A percentile compares a stretch with the other conserved stretches of the same genome.
These are phyloP conservation scores for Euphorbia neoarborescens DNA, from an alignment of 441 rosid genomes.

Conservation along the genomic window DNA sequence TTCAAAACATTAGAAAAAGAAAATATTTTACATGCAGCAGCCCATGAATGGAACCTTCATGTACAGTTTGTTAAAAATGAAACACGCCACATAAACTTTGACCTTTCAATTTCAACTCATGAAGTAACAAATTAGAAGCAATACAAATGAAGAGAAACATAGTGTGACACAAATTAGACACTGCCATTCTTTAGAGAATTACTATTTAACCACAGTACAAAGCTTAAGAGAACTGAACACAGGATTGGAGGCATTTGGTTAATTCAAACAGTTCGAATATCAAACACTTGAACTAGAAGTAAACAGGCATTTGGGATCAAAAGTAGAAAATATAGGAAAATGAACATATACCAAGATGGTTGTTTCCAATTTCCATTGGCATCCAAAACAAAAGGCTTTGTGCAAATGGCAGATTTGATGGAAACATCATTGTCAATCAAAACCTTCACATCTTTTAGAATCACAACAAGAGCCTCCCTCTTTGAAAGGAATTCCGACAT, in stretches of 20 bases:
- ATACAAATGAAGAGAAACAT: not conserved
- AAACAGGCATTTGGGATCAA: constrained; percentile 10
- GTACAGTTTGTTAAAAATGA: not conserved
- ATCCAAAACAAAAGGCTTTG: constrained; percentile 71
- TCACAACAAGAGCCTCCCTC: constrained; percentile 57
- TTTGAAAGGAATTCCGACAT: constrained; percentile 77
- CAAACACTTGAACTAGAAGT: constrained; percentile 10
- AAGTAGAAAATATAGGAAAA: not conserved
- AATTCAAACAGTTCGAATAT: constrained; percentile 5
- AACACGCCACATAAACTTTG: not conserved
- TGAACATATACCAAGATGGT: constrained; percentile 63
- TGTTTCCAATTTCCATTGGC: constrained; percentile 89
- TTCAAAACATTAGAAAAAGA: not conserved
- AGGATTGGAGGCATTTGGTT: not conserved
- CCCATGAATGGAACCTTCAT: not conserved
- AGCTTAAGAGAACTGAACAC: not conserved
- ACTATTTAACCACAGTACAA: constrained; percentile 2
- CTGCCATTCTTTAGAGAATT: not conserved
- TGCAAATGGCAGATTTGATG: constrained; percentile 51
- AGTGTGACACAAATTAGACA: not conserved
- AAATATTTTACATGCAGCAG: not conserved
- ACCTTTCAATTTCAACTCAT: not conserved
- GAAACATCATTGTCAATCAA: constrained; percentile 58
- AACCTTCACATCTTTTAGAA: constrained; percentile 72
- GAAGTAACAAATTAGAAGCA: not conserved